A percentile compares a stretch with the other conserved stretches of the same genome.
Evolutionary conservation across 768 basidiomycete genomes (phyloP).

Genomic region (Amanita pallidorosea): DNA sequence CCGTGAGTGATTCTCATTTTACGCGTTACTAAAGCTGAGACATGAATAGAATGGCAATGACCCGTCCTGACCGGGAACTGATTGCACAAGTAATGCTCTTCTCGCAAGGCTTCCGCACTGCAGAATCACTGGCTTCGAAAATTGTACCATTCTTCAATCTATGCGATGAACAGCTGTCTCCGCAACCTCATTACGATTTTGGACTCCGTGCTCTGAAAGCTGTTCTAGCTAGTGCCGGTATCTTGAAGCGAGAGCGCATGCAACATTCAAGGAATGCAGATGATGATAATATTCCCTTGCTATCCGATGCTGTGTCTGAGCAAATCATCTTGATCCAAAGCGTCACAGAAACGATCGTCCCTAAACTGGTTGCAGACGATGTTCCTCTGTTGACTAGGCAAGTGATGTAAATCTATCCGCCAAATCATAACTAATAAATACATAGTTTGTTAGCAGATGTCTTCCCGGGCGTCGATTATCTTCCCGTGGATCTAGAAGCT

Average conservation of each 20-base stretch:
- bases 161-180: slow-evolving; percentile 92
- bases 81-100: slow-evolving; percentile 99
- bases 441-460: slow-evolving; percentile 86
- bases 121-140: slow-evolving; percentile 94
- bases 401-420: slow-evolving; percentile 10
- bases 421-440: not conserved
- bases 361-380: slow-evolving; percentile 95
- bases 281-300: slow-evolving; percentile 27
- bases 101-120: slow-evolving; percentile 98
- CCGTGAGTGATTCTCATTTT: slow-evolving; percentile 44
- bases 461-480: slow-evolving; percentile 91
- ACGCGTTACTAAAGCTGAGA: slow-evolving; percentile 6
- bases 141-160: slow-evolving; percentile 99
- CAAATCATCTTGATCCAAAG: slow-evolving; percentile 98
- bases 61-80: slow-evolving; percentile 92
- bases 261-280: slow-evolving; percentile 33
- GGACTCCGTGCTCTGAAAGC: slow-evolving; percentile 96
- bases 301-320: slow-evolving; percentile 72
- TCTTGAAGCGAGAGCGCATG: slow-evolving; percentile 87
- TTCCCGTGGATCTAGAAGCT: slow-evolving; percentile 79
- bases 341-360: slow-evolving; percentile 96
- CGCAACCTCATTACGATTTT: slow-evolving; percentile 98
- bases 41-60: slow-evolving; percentile 87
- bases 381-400: slow-evolving; percentile 90
- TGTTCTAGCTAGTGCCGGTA: slow-evolving; percentile 93